Evolutionary conservation across 1,284 basidiomycete genomes (phyloP).

Genomic region (Schizophyllum amplum): DNA sequence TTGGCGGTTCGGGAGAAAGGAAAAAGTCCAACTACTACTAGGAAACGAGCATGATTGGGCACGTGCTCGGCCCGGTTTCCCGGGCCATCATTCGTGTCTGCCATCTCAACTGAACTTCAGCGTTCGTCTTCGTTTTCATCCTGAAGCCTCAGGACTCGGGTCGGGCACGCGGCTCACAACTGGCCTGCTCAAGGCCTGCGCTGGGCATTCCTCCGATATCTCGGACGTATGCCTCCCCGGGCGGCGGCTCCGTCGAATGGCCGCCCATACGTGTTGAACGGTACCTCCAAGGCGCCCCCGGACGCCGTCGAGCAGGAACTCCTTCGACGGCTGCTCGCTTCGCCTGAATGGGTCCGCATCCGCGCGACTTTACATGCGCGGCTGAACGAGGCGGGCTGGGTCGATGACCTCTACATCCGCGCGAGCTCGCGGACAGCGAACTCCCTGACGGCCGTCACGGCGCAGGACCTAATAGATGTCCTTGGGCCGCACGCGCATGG

Average conservation of each 20-base stretch:
- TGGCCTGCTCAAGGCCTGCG: not conserved
- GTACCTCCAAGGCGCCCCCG: not conserved
- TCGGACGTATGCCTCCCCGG: not conserved
- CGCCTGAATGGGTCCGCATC: not conserved
- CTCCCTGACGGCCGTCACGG: not conserved
- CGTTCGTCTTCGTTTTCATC: too few relatives aligned
- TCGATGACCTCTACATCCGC: not conserved
- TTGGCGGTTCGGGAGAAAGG: too few relatives aligned
- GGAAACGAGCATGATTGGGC: too few relatives aligned
- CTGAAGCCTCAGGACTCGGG: not conserved
- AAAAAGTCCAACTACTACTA: too few relatives aligned
- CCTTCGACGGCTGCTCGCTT: not conserved
- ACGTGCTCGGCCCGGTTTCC: too few relatives aligned
- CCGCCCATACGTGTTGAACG: not conserved
- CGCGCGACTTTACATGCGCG: not conserved
- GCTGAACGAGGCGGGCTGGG: not conserved
- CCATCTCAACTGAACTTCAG: too few relatives aligned
- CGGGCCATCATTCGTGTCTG: too few relatives aligned
- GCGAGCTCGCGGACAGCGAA: not conserved
- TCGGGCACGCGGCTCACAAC: not conserved
- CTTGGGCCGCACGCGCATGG: not conserved
- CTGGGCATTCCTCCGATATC: not conserved
- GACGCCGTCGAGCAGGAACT: not conserved
- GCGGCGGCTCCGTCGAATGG: not conserved
- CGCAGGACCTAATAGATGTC: not conserved